Evolutionary conservation across 2,329 filamentous ascomycete genomes (phyloP).

Genomic region (Arthrinium puccinioides): DNA sequence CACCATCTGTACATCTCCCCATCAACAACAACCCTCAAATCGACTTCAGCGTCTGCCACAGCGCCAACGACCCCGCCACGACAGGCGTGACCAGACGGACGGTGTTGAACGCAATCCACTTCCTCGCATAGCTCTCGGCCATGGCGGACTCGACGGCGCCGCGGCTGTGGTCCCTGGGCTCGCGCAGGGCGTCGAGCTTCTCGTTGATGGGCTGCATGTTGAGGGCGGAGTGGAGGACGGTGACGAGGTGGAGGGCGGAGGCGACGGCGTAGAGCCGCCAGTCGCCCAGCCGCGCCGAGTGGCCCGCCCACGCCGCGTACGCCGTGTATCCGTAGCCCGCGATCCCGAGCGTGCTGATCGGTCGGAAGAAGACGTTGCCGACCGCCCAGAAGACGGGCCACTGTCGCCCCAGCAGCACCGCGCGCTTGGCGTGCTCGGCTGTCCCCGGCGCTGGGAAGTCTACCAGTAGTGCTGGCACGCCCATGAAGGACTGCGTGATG

Average conservation of each 20-base stretch:
- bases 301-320: slow-evolving; percentile 18
- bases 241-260: slow-evolving; percentile 35
- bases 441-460: slow-evolving; percentile 33
- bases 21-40: too few relatives aligned
- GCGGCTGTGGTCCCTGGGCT: slow-evolving; percentile 1
- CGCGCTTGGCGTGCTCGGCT: slow-evolving; percentile 31
- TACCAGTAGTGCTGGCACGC: slow-evolving; percentile 38
- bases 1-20: too few relatives aligned
- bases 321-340: slow-evolving; percentile 38
- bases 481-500: slow-evolving; percentile 45
- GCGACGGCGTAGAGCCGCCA: slow-evolving; percentile 36
- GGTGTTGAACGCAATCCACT: slow-evolving; percentile 26
- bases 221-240: slow-evolving; percentile 38
- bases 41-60: slow-evolving; percentile 20
- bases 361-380: slow-evolving; percentile 42
- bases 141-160: slow-evolving; percentile 6
- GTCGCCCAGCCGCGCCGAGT: slow-evolving; percentile 23
- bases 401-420: slow-evolving; percentile 36
- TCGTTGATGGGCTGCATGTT: slow-evolving; percentile 45
- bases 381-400: slow-evolving; percentile 44
- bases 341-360: slow-evolving; percentile 40
- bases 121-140: slow-evolving; percentile 24
- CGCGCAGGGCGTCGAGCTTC: slow-evolving; percentile 23
- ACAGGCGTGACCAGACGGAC: slow-evolving; percentile 26
- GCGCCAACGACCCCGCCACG: slow-evolving; percentile 24